A percentile compares a stretch with the other conserved stretches of the same genome.
Evolutionary conservation across 208 protist genomes (phyloP).

Genomic region (Endotrypanum monterogeii): DNA sequence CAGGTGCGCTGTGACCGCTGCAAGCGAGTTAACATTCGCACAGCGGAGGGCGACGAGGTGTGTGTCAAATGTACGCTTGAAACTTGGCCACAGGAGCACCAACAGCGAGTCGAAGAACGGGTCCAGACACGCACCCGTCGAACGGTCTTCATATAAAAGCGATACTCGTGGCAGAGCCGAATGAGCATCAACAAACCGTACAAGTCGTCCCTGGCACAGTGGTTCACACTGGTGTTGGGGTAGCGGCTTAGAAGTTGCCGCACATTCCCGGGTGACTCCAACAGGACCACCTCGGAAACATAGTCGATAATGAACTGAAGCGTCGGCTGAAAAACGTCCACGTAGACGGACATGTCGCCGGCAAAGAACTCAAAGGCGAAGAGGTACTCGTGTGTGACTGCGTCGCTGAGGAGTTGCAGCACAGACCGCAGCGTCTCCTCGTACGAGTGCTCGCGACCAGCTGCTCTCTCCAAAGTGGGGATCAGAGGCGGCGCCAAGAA

Average conservation of each 20-base stretch:
- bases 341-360: constrained; percentile 80
- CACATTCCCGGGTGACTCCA: constrained; percentile 37
- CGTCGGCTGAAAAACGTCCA: constrained; percentile 72
- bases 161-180: constrained; percentile 78
- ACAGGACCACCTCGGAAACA: constrained; percentile 71
- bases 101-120: constrained; percentile 83
- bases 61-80: constrained; percentile 67
- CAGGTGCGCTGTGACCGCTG: constrained; percentile 22
- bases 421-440: constrained; percentile 87
- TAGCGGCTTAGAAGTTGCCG: constrained; percentile 46
- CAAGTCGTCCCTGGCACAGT: constrained; percentile 55
- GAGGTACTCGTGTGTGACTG: constrained; percentile 88
- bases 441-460: constrained; percentile 58
- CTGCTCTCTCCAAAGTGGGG: constrained; percentile 67
- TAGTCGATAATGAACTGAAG: constrained; percentile 87
- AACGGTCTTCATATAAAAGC: constrained; percentile 68
- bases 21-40: constrained; percentile 23
- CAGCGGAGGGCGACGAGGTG: constrained; percentile 69
- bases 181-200: constrained; percentile 83
- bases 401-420: constrained; percentile 69
- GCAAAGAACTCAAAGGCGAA: constrained; percentile 87
- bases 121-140: constrained; percentile 76
- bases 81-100: constrained; percentile 75
- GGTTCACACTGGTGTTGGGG: constrained; percentile 50
- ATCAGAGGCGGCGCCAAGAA: constrained; percentile 71